phyloP scores from a whole-genome alignment of 108 stramenopile species.

The Cyclotella kingstonii region DNA sequence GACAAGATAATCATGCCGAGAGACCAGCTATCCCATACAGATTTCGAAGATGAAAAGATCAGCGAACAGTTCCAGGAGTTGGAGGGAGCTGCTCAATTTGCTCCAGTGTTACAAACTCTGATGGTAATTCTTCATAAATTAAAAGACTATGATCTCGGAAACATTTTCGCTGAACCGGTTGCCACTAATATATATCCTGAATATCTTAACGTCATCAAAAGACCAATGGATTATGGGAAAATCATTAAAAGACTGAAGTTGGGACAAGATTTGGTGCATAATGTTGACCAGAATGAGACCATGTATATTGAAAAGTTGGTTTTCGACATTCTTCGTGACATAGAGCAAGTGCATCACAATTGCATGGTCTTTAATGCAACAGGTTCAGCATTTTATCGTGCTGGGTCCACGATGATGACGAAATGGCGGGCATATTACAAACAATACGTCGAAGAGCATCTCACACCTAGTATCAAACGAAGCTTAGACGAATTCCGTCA shows the following conservation, averaged over 20 bases:
- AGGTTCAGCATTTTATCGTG: slow-evolving; percentile 60
- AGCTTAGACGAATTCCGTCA: slow-evolving; percentile 42
- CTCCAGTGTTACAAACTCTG: slow-evolving; percentile 1
- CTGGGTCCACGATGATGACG: slow-evolving; percentile 61
- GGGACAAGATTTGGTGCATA: slow-evolving; percentile 49
- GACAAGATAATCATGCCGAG: slow-evolving; percentile 1
- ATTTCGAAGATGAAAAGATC: not conserved
- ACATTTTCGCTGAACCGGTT: slow-evolving; percentile 63
- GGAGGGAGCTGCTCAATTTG: not conserved
- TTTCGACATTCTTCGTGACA: slow-evolving; percentile 51
- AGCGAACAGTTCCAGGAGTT: slow-evolving; percentile 8
- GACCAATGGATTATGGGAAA: slow-evolving; percentile 78
- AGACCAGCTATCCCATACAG: slow-evolving; percentile 1
- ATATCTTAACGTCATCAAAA: slow-evolving; percentile 54
- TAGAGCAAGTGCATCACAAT: slow-evolving; percentile 80
- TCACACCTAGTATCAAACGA: slow-evolving; percentile 42
- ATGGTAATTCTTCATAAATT: slow-evolving; percentile 47
- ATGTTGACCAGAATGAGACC: not conserved
- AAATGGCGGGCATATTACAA: slow-evolving; percentile 44
- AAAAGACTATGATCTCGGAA: slow-evolving; percentile 69
- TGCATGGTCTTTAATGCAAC: slow-evolving; percentile 68
- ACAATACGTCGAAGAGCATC: slow-evolving; percentile 36
- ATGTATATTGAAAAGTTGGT: slow-evolving; percentile 40
- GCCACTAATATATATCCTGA: slow-evolving; percentile 42
- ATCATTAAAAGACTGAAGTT: slow-evolving; percentile 49